Conservation (phyloP, 805 yeast species). For the Kazachstania martiniae region DNA sequence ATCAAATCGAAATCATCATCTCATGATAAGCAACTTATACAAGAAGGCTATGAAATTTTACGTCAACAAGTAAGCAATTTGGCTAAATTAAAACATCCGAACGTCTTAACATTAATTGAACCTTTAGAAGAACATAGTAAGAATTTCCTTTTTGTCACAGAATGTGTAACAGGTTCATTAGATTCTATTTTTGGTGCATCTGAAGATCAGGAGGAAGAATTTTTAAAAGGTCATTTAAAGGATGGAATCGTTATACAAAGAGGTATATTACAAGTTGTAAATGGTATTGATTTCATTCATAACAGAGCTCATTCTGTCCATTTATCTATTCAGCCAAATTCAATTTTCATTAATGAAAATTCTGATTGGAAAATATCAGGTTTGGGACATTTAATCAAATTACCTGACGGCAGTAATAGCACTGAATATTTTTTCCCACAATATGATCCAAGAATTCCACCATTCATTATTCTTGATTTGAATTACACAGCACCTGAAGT, state of each 20-base stretch:
- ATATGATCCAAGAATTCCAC: slow-evolving; percentile 65
- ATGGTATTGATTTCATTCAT: slow-evolving; percentile 77
- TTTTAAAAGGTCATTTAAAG: slow-evolving; percentile 34
- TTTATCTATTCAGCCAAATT: slow-evolving; percentile 64
- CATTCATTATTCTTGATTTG: slow-evolving; percentile 56
- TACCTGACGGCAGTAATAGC: slow-evolving; percentile 40
- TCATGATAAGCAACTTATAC: slow-evolving; percentile 34
- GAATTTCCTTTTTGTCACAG: slow-evolving; percentile 75
- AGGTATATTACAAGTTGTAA: slow-evolving; percentile 69
- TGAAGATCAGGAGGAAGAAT: slow-evolving; percentile 22
- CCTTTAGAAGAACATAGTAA: slow-evolving; percentile 80
- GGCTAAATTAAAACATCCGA: slow-evolving; percentile 82
- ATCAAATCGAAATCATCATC: slow-evolving; percentile 32
- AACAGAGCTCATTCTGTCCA: slow-evolving; percentile 65
- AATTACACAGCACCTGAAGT: slow-evolving; percentile 82
- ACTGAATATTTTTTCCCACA: slow-evolving; percentile 59
- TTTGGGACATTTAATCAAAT: slow-evolving; percentile 38
- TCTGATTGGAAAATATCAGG: slow-evolving; percentile 95
- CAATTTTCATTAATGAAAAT: slow-evolving; percentile 65
- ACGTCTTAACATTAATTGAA: slow-evolving; percentile 71
- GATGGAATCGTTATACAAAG: slow-evolving; percentile 70
- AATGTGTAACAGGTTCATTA: slow-evolving; percentile 54
- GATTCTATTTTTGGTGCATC: slow-evolving; percentile 27
- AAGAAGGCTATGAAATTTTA: slow-evolving; percentile 58
- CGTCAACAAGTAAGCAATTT: slow-evolving; percentile 59